A percentile compares a stretch with the other conserved stretches of the same genome.
Evolutionary conservation across 176 grass and related monocot species (phyloP).

Genomic region (Eragrostis curvula): DNA sequence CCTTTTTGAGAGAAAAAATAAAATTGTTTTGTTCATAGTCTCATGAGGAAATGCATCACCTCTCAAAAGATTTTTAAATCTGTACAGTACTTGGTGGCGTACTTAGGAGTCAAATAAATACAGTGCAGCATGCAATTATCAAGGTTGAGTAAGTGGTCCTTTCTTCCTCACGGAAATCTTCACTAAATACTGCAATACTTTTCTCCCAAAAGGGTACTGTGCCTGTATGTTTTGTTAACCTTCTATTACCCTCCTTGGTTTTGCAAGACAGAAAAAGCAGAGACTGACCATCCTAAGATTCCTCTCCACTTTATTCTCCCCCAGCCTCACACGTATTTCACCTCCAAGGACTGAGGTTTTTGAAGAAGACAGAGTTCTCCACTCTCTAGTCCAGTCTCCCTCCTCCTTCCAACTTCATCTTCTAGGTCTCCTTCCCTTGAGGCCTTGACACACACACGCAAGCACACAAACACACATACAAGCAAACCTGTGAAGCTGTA

Average conservation of each 20-base stretch:
- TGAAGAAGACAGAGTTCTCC: conserved; percentile 1
- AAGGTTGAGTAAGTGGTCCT: conserved; percentile 14
- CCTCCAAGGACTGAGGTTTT: conserved; percentile 38
- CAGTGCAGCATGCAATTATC: background rate
- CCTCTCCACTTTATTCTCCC: conserved; percentile 49
- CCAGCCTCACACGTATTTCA: conserved; percentile 38
- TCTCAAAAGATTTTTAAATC: background rate
- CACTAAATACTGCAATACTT: conserved; percentile 21
- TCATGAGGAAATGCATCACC: background rate
- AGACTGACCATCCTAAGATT: conserved; percentile 58
- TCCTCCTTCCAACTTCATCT: conserved; percentile 29
- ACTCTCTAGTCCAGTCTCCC: background rate
- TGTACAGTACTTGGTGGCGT: background rate
- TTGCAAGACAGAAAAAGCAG: conserved; percentile 47
- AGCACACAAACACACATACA: background rate
- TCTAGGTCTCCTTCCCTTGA: conserved; percentile 1
- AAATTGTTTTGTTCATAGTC: background rate
- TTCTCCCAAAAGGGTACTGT: background rate
- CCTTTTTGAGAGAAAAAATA: background rate
- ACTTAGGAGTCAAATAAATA: background rate
- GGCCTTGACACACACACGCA: background rate
- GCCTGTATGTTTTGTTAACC: conserved; percentile 26
- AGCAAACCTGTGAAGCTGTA: background rate
- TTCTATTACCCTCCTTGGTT: conserved; percentile 29
- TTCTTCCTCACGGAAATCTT: background rate